Base-by-base conservation (phyloP, 2,329 filamentous ascomycete species). In the Cadophora sp. region DNA sequence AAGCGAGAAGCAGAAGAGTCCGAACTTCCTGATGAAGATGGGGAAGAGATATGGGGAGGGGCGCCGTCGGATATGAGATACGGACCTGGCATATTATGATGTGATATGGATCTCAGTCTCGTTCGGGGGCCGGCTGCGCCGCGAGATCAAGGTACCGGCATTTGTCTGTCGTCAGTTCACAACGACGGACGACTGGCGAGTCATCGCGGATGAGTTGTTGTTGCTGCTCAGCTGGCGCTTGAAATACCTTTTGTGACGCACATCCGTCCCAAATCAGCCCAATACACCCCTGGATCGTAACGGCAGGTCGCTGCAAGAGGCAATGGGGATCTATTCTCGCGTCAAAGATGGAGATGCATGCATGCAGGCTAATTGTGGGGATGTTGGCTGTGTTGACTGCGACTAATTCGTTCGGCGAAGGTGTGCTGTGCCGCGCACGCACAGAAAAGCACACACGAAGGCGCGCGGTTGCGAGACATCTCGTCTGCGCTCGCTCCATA, bases 401-500 rank as follows among this genome's bases (percentile, higher is more conserved):
- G 59, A 62, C 59, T 62, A 62, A 59, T 50, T 50, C 31, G 59
- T 19, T 26, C n/a, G n/a, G 12, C 34, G 34, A 59, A 6, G 4
- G 19, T 27, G 24, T 29, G 51, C 69, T 70, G 66, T 69, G 69
- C 69, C 71, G 69, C 68, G 62, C 27, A 50, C 43, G 65, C 64
- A 69, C 62, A 43, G 53, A 34, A 62, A 27, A 60, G 56, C 27
- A 58, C 50, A 58, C 50, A 43, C 27, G 34, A 68, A 63, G 50
- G 67, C 67, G 67, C 69, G 71, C 67, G 71, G 65, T 64, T 69
- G 69, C 51, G 16, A 53, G 53, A 56, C 62, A 61, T 26, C 56
- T 40, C 48, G 48, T 29, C 46, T 55, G 14, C 31, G 34, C 56
- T 56, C 31, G 24, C 51, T 59, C 65, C 26, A 64, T 55, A 48